Conservation (phyloP, 257 asterid species). For the Rehmannia glutinosa region DNA sequence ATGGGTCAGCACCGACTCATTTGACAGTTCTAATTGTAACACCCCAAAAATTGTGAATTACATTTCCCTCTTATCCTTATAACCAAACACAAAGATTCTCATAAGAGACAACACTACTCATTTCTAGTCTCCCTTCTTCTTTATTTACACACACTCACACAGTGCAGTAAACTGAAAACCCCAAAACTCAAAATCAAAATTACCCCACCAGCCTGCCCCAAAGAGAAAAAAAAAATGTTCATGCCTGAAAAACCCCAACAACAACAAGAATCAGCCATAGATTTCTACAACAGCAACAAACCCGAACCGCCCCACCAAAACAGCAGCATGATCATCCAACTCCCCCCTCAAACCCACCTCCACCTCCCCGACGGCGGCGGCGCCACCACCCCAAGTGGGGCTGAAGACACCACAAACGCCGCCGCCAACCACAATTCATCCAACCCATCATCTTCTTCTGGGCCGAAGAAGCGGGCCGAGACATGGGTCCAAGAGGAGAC, state of each 20-base stretch:
- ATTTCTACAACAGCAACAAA: conserved; percentile 29
- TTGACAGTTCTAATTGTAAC: too few relatives aligned
- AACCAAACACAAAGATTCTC: conserved; percentile 4
- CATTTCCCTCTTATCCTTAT: not conserved
- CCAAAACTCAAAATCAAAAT: not conserved
- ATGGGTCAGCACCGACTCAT: too few relatives aligned
- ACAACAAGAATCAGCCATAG: conserved; percentile 25
- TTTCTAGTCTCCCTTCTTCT: not conserved
- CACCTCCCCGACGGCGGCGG: conserved; percentile 26
- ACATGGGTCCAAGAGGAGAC: conserved; percentile 92
- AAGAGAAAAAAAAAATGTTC: conserved; percentile 17
- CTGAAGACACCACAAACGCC: conserved; percentile 27
- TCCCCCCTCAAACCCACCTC: conserved; percentile 33
- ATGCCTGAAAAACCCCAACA: conserved; percentile 34
- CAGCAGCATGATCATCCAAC: conserved; percentile 44
- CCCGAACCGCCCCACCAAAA: conserved; percentile 22
- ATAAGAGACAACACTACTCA: too few relatives aligned
- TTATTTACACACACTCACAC: not conserved
- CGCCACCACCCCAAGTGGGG: conserved; percentile 20
- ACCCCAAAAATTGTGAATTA: not conserved
- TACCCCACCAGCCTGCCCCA: not conserved
- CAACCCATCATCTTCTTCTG: conserved; percentile 26
- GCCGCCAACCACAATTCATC: conserved; percentile 25
- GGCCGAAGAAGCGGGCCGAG: conserved; percentile 82
- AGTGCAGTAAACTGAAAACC: conserved; percentile 1